Evolutionary conservation across 2,329 filamentous ascomycete genomes (phyloP), one percentile per base, ranked within the genome.

Genomic region (Fusarium piperis): DNA sequence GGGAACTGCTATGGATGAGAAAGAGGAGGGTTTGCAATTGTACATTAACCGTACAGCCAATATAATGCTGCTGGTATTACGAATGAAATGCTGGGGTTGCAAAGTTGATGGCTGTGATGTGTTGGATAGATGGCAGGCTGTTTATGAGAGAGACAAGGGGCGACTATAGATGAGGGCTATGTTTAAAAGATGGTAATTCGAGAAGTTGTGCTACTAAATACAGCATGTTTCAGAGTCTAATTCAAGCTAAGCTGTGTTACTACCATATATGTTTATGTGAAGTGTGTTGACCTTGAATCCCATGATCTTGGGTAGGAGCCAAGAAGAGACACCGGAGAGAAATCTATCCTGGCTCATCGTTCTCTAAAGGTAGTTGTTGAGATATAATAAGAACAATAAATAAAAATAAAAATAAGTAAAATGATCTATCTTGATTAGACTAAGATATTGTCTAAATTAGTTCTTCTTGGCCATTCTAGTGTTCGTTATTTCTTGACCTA

Each of bases 11-110:
- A 39, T 30, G 56, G 48, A 39, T 41, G 44, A 52, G 28, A 53
- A 35, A 59, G 41, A 59, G 23, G 20, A n/a, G 35, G 52, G 8
- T 26, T 67, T 59, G 59, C 23, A 53, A 57, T 71, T 76, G 66
- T 73, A 75, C 68, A 75, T 65, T 75, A 75, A 66, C 53, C 66
- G 63, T 70, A 76, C 58, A 64, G 62, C 61, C 70, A 74, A 74
- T 72, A 64, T 75, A 71, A 76, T 74, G 61, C 44, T 64, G n/a
- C 69, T 55, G 30, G 44, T 62, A 59, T 65, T 68, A 23, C 44
- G 38, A 65, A 53, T 53, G 38, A 28, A 28, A 33, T 62, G 51
- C 20, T 28, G 33, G 23, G 44, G 18, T 35, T 35, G 33, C 33
- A 32, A 32, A 32, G 12, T 15, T 16, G 33, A 35, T 12, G 13